Evolutionary conservation across 768 basidiomycete genomes (phyloP).

Genomic region (Rhodotorula sphaerocarpa): DNA sequence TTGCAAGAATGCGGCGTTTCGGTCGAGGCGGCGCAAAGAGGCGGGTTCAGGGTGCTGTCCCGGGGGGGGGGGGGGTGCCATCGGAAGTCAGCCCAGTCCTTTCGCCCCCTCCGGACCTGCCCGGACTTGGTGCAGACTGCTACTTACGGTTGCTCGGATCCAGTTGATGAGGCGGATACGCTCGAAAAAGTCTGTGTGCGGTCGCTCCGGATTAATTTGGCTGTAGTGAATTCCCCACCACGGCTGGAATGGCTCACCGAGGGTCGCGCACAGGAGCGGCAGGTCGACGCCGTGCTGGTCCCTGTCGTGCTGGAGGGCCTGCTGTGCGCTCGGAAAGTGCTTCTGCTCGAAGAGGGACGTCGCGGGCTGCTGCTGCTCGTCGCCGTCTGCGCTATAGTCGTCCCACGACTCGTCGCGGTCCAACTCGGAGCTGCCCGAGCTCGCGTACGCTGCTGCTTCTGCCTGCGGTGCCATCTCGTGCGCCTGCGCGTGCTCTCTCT

Average conservation of each 20-base stretch:
- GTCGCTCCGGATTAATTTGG: background rate
- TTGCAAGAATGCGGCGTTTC: constrained; percentile 53
- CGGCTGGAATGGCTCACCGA: constrained; percentile 37
- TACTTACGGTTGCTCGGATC: constrained; percentile 64
- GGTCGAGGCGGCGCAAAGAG: constrained; percentile 38
- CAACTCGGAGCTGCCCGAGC: constrained; percentile 1
- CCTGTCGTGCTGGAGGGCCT: constrained; percentile 59
- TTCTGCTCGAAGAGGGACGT: constrained; percentile 68
- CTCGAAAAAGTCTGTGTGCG: constrained; percentile 57
- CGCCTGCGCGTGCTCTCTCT: too few relatives aligned
- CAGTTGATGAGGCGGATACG: constrained; percentile 77
- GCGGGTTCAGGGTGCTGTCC: constrained; percentile 54
- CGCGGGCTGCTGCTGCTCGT: constrained; percentile 44
- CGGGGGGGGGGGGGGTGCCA: too few relatives aligned
- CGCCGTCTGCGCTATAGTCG: constrained; percentile 37
- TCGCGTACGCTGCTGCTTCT: too few relatives aligned
- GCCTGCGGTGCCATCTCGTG: too few relatives aligned
- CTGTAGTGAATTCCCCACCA: too few relatives aligned
- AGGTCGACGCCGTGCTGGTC: constrained; percentile 58
- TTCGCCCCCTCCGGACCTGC: too few relatives aligned
- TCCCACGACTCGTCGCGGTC: constrained; percentile 26
- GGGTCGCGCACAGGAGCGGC: constrained; percentile 48
- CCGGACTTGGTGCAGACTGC: too few relatives aligned
- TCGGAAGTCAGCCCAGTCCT: background rate
- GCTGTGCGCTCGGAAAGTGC: constrained; percentile 54